Percentiles rank a stretch among this genome's conserved stretches.
Evolutionary conservation across 2,329 filamentous ascomycete genomes (phyloP).

Genomic region (Fulvia fulva): DNA sequence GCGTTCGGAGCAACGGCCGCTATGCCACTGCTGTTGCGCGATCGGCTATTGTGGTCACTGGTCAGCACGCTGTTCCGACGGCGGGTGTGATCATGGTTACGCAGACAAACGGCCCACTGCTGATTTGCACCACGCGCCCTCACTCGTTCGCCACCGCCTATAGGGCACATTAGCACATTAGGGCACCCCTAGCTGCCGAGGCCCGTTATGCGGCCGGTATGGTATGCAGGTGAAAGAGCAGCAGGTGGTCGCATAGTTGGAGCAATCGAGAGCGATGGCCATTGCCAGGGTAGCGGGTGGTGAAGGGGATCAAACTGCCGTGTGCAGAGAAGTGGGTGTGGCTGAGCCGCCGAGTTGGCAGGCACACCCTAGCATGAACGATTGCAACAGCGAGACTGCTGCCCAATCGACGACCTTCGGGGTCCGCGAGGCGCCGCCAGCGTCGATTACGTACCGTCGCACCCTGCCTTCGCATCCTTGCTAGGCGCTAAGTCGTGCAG

Average conservation of each 20-base stretch:
- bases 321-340: not conserved
- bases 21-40: not conserved
- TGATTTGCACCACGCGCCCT: not conserved
- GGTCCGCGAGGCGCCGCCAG: not conserved
- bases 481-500: not conserved
- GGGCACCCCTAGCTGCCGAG: not conserved
- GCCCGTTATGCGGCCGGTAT: not conserved
- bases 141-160: constrained; percentile 1
- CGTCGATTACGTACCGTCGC: not conserved
- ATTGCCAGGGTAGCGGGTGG: not conserved
- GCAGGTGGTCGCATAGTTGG: not conserved
- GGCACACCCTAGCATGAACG: not conserved
- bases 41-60: not conserved
- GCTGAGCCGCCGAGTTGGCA: not conserved
- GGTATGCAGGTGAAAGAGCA: not conserved
- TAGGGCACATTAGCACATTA: not conserved
- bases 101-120: not conserved
- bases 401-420: not conserved
- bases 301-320: not conserved
- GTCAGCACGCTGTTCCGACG: not conserved
- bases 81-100: not conserved
- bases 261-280: not conserved
- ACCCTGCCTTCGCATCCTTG: not conserved
- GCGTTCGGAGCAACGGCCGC: not conserved
- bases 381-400: not conserved